Evolutionary conservation across 345 rosid genomes (phyloP).

Genomic region (Trapa incisa): DNA sequence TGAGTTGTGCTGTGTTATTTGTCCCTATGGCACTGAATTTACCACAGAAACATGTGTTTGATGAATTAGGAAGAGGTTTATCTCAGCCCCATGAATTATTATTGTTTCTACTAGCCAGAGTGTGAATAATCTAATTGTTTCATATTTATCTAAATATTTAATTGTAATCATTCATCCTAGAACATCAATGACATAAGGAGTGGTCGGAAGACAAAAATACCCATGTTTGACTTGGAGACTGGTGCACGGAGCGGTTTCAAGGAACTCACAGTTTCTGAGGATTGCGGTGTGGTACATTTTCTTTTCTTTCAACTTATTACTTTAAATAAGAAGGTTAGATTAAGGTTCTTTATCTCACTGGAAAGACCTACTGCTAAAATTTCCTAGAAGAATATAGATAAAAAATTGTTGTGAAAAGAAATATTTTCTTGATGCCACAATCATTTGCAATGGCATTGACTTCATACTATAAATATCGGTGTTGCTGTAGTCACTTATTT

Average conservation of each 20-base stretch:
- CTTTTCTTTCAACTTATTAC: background rate
- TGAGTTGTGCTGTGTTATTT: background rate
- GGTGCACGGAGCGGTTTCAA: slow-evolving; percentile 79
- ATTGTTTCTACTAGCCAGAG: background rate
- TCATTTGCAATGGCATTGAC: background rate
- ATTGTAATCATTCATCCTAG: slow-evolving; percentile 28
- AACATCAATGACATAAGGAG: slow-evolving; percentile 61
- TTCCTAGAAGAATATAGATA: background rate
- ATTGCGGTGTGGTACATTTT: slow-evolving; percentile 80
- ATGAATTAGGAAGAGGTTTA: background rate
- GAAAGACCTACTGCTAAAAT: background rate
- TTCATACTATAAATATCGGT: background rate
- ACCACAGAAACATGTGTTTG: background rate
- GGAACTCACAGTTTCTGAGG: slow-evolving; percentile 90
- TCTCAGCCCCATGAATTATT: background rate
- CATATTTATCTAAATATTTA: background rate
- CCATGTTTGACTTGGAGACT: slow-evolving; percentile 78
- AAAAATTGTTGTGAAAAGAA: background rate
- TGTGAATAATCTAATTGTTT: background rate
- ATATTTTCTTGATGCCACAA: background rate
- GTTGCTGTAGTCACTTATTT: background rate
- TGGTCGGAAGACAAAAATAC: slow-evolving; percentile 66
- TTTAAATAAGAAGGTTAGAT: background rate
- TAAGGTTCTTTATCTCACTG: background rate
- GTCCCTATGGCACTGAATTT: background rate